These are phyloP conservation scores for Kodamaea fukazawae DNA, from an alignment of 805 yeast species.

Conservation along the genomic window DNA sequence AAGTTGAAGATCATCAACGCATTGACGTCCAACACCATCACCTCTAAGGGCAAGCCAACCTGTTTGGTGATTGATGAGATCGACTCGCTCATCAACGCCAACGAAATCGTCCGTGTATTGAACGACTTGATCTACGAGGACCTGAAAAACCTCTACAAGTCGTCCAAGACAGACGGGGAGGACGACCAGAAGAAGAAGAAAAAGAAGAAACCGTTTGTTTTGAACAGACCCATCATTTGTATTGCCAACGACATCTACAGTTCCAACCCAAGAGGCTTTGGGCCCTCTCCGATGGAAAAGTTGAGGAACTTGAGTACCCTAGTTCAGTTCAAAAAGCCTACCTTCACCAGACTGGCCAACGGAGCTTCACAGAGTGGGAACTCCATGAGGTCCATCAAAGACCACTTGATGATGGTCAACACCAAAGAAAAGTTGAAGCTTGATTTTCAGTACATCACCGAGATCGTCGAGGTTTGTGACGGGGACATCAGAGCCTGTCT, in stretches of 20 bases:
- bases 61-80: conserved; percentile 88
- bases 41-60: conserved; percentile 70
- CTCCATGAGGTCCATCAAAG: conserved; percentile 37
- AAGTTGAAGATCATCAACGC: conserved; percentile 49
- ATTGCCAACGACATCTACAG: conserved; percentile 87
- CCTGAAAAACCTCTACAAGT: conserved; percentile 40
- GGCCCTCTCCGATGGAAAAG: conserved; percentile 60
- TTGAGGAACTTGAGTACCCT: conserved; percentile 73
- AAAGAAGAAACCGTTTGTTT: conserved; percentile 35
- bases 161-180: background rate
- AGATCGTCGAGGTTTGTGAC: conserved; percentile 66
- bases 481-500: conserved; percentile 86
- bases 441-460: conserved; percentile 52
- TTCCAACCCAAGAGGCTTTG: conserved; percentile 21
- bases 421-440: conserved; percentile 50
- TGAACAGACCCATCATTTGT: conserved; percentile 85
- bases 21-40: conserved; percentile 53
- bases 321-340: conserved; percentile 60
- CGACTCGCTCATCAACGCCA: conserved; percentile 47
- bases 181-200: conserved; percentile 19
- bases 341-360: conserved; percentile 43
- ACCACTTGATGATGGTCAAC: conserved; percentile 47
- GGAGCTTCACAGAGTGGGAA: conserved; percentile 38
- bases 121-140: conserved; percentile 66
- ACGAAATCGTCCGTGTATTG: conserved; percentile 42